Conservation (phyloP, 2,329 filamentous ascomycete genomes). For the Phaeosphaeria sp. region DNA sequence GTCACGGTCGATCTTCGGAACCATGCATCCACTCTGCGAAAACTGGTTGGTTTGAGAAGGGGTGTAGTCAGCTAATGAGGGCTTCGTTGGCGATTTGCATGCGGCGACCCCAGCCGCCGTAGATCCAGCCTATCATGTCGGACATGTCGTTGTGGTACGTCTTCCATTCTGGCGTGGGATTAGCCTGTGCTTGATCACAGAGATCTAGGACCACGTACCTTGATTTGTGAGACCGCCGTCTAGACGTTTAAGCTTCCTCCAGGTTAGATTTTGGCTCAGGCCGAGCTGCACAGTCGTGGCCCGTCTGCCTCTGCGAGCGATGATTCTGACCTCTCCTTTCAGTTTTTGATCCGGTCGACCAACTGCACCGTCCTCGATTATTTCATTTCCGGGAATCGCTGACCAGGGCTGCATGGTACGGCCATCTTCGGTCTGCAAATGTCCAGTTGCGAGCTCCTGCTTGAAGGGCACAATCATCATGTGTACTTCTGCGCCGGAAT, state of each 20-base stretch:
- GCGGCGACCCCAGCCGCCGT: slow-evolving; percentile 41
- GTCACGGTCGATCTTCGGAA: background rate
- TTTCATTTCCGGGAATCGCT: slow-evolving; percentile 38
- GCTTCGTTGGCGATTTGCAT: slow-evolving; percentile 41
- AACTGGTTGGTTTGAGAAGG: slow-evolving; percentile 7
- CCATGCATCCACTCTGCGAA: slow-evolving; percentile 1
- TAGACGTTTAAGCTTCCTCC: slow-evolving; percentile 41
- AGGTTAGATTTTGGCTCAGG: slow-evolving; percentile 31
- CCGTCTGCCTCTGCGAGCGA: slow-evolving; percentile 38
- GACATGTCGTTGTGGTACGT: slow-evolving; percentile 46
- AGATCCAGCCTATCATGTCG: slow-evolving; percentile 45
- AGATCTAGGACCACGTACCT: slow-evolving; percentile 25
- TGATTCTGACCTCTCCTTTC: slow-evolving; percentile 42
- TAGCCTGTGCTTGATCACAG: background rate
- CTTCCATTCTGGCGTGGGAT: slow-evolving; percentile 32
- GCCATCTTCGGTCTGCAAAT: slow-evolving; percentile 22
- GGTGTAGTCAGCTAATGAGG: slow-evolving; percentile 22
- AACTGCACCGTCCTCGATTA: slow-evolving; percentile 35
- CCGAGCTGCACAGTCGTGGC: slow-evolving; percentile 34
- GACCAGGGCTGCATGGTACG: slow-evolving; percentile 35
- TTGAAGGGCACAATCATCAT: slow-evolving; percentile 41
- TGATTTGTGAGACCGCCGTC: slow-evolving; percentile 31
- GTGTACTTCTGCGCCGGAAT: slow-evolving; percentile 37
- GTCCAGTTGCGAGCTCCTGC: slow-evolving; percentile 17
- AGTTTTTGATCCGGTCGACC: slow-evolving; percentile 38